Base-by-base conservation (phyloP, 345 rosid species). In the Eucalyptus cloeziana region DNA sequence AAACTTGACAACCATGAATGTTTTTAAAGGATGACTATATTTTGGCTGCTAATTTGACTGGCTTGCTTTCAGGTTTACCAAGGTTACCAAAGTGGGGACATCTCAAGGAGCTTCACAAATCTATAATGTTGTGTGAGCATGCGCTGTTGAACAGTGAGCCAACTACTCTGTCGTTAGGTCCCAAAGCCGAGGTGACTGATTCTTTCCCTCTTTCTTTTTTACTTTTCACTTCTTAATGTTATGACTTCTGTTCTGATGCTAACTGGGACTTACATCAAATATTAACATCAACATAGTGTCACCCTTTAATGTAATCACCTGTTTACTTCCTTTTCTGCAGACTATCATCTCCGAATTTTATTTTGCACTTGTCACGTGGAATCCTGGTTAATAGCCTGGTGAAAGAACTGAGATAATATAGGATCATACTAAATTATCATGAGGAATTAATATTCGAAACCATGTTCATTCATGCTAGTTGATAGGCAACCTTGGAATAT, bases 41-140 rank as follows among this genome's bases (percentile, higher is more conserved):
- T 76, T 40, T 21, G 47, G 47, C 85, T 76, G 24, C 14, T 76
- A 40, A 76, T 76, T 76, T 76, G 47, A 76, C 30, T 40, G 30
- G 30, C 47, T 88, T 51, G 50, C 83, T 91, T 92, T 22, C 88
- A 97, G 99, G 99, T 67, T 91, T 96, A 92, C 95, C 98, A 67
- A 94, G 98, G 92, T 94, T 95, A 92, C 99, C 99, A 71, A 97
- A 97, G 91, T 98, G 99, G 99, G 98, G 97, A 88, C 99, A 98
- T 93, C 97, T 98, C 86, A 96, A 92, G 92, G 94, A 95, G 49
- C 99, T 97, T 86, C 99, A 98, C 90, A 92, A 85, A 89, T 97
- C 97, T 92, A 92, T 98, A 92, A 96, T 93, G 94, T 91, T 92
- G 91, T 95, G 97, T 89, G 99, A 98, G 91, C 93, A 90, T 86